These are phyloP conservation scores for Beauveria medogensis DNA, from an alignment of 2,329 filamentous ascomycete genomes.

Conservation along the genomic window DNA sequence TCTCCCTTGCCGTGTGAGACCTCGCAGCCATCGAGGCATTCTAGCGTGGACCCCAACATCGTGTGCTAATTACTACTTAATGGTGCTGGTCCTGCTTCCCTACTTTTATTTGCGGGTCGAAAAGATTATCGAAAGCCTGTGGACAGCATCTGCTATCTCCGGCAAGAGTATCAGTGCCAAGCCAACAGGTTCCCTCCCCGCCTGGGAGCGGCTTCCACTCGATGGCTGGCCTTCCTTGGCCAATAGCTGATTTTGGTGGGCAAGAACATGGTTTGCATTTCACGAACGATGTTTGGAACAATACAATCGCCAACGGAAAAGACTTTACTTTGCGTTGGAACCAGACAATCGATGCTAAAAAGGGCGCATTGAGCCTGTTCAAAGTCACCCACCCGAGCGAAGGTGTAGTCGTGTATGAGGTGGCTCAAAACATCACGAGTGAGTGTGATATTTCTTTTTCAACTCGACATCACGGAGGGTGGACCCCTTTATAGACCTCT, in stretches of 20 bases:
- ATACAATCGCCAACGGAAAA: conserved; percentile 24
- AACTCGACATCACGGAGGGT: neutral
- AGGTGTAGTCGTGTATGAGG: conserved; percentile 22
- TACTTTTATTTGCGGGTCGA: conserved; percentile 12
- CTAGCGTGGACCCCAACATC: conserved; percentile 10
- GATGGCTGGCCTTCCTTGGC: conserved; percentile 17
- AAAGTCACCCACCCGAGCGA: conserved; percentile 23
- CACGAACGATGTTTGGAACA: conserved; percentile 26
- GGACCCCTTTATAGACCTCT: neutral
- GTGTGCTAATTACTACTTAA: conserved; percentile 16
- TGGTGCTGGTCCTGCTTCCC: conserved; percentile 12
- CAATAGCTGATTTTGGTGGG: conserved; percentile 11
- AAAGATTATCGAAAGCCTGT: conserved; percentile 8
- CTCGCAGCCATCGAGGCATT: conserved; percentile 12
- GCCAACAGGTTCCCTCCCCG: conserved; percentile 13
- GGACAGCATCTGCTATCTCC: conserved; percentile 2
- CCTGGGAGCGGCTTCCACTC: conserved; percentile 11
- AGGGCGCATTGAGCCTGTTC: conserved; percentile 22
- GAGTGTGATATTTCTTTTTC: conserved; percentile 9
- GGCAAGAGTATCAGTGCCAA: conserved; percentile 7
- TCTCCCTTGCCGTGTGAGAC: conserved; percentile 23
- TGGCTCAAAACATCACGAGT: conserved; percentile 24
- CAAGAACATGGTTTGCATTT: conserved; percentile 23
- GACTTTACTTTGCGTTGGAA: conserved; percentile 24
- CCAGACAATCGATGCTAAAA: conserved; percentile 17